Evolutionary conservation across 176 grass and related monocot genomes (phyloP).

Genomic region (Oropetium thomaeum): DNA sequence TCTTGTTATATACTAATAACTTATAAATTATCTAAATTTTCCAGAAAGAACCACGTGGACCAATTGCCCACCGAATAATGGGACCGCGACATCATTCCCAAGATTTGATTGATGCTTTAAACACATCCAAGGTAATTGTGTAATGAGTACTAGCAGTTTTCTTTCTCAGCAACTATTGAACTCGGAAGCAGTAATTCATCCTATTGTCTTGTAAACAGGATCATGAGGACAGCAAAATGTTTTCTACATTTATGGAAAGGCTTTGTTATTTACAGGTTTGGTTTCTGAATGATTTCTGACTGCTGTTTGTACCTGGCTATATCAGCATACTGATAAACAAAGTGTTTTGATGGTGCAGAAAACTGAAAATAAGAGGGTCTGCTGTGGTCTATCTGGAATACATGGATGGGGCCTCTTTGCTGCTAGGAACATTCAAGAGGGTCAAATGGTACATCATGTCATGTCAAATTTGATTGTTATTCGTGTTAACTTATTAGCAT

Average conservation of each 20-base stretch:
- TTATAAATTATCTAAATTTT: conserved; percentile 30
- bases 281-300: conserved; percentile 20
- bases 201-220: conserved; percentile 61
- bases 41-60: conserved; percentile 56
- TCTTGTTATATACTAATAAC: not conserved
- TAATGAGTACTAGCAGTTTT: not conserved
- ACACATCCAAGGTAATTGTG: conserved; percentile 50
- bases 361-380: conserved; percentile 78
- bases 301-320: conserved; percentile 20
- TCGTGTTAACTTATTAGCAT: not conserved
- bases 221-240: conserved; percentile 39
- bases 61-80: conserved; percentile 72
- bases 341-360: conserved; percentile 55
- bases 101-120: conserved; percentile 69
- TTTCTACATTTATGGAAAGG: conserved; percentile 76
- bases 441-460: conserved; percentile 76
- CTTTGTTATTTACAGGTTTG: conserved; percentile 72
- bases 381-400: conserved; percentile 85
- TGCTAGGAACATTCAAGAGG: conserved; percentile 79
- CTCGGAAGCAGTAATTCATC: conserved; percentile 11
- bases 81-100: conserved; percentile 70
- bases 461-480: not conserved
- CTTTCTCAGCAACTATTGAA: conserved; percentile 8
- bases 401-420: conserved; percentile 99
- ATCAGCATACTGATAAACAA: conserved; percentile 23